These are phyloP conservation scores for Phytophthora melonis DNA, from an alignment of 352 stramenopile genomes.

Conservation along the genomic window DNA sequence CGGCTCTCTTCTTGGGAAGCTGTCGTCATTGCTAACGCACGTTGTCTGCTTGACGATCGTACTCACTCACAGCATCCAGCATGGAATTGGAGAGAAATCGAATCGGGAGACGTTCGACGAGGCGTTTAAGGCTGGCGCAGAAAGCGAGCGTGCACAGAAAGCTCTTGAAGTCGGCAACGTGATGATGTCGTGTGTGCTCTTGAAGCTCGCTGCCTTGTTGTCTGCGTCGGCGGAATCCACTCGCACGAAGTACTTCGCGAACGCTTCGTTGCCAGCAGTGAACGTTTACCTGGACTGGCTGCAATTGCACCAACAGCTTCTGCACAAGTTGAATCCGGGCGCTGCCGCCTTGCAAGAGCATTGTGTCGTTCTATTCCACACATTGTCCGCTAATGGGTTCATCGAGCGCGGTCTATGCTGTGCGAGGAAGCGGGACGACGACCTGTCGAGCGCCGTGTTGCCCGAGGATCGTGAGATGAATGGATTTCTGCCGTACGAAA, in stretches of 20 bases:
- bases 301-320: conserved; percentile 32
- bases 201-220: conserved; percentile 27
- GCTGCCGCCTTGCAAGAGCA: conserved; percentile 12
- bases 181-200: conserved; percentile 16
- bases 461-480: conserved; percentile 54
- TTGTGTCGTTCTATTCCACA: conserved; percentile 31
- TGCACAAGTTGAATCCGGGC: conserved; percentile 13
- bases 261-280: conserved; percentile 49
- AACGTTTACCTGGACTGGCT: conserved; percentile 58
- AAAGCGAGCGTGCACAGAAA: conserved; percentile 6
- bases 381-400: conserved; percentile 32
- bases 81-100: conserved; percentile 1
- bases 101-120: conserved; percentile 7
- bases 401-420: conserved; percentile 31
- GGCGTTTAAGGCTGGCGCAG: conserved; percentile 13
- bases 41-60: conserved; percentile 45
- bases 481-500: conserved; percentile 50
- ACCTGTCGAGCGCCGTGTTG: conserved; percentile 25
- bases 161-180: conserved; percentile 14
- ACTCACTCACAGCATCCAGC: conserved; percentile 37
- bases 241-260: conserved; percentile 38
- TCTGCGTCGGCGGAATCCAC: conserved; percentile 29
- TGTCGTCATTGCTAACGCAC: conserved; percentile 36
- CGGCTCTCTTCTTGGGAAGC: conserved; percentile 11
- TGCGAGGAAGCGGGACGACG: conserved; percentile 20